phyloP scores from a whole-genome alignment of 106 monocot genomes.

The Dendrobium chrysotoxum region DNA sequence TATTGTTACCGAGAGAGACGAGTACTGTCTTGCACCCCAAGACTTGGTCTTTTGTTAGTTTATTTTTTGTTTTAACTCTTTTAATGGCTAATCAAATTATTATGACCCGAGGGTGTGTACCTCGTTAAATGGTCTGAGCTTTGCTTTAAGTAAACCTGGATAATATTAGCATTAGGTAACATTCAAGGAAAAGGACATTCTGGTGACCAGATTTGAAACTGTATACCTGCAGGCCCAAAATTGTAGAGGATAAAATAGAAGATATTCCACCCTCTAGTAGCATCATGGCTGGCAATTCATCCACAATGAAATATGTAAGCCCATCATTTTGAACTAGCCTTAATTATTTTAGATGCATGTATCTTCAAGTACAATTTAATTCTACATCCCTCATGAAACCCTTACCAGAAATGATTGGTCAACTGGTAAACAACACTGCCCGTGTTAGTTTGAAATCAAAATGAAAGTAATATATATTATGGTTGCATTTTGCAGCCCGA shows the following conservation, averaged over 20 bases:
- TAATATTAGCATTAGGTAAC: neutral
- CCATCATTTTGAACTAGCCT: neutral
- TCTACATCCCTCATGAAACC: neutral
- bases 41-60: slow-evolving; percentile 20
- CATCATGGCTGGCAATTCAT: slow-evolving; percentile 41
- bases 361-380: neutral
- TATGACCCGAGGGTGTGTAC: neutral
- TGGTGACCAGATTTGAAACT: slow-evolving; percentile 10
- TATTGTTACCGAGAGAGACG: slow-evolving; percentile 64
- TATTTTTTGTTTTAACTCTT: neutral
- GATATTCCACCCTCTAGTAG: slow-evolving; percentile 36
- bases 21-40: slow-evolving; percentile 56
- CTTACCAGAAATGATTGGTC: neutral
- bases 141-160: neutral
- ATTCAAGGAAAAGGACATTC: neutral
- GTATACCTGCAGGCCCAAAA: slow-evolving; percentile 62
- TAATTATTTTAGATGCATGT: neutral
- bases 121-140: neutral
- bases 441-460: neutral
- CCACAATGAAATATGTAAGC: slow-evolving; percentile 74
- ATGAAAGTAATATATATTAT: neutral
- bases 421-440: neutral
- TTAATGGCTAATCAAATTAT: neutral
- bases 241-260: slow-evolving; percentile 48
- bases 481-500: slow-evolving; percentile 54